A percentile compares a stretch with the other conserved stretches of the same genome.
phyloP scores from a whole-genome alignment of 768 basidiomycete species.

The Russula lepida region DNA sequence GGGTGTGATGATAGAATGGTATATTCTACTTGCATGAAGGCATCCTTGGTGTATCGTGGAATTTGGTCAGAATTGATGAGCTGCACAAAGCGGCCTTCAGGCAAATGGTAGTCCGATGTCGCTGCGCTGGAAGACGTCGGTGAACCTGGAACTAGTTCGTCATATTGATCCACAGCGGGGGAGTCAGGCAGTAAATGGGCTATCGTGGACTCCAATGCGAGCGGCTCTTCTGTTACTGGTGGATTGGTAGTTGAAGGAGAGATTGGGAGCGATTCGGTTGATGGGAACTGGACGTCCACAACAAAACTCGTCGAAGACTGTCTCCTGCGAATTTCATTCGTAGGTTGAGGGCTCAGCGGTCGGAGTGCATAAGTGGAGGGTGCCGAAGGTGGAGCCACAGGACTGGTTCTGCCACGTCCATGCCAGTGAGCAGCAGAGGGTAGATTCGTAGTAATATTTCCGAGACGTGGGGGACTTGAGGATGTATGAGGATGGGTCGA shows the following conservation, averaged over 20 bases:
- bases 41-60: slow-evolving; percentile 6
- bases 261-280: not conserved
- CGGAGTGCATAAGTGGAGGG: not conserved
- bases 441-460: not conserved
- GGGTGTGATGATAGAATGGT: too few species aligned
- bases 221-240: not conserved
- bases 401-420: not conserved
- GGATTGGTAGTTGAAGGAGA: not conserved
- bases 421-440: not conserved
- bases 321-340: not conserved
- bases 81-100: slow-evolving; percentile 2
- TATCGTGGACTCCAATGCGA: not conserved
- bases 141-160: not conserved
- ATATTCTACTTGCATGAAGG: not conserved
- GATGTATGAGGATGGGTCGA: not conserved
- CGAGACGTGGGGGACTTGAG: not conserved
- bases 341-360: not conserved
- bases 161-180: not conserved
- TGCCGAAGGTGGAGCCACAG: not conserved
- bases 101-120: not conserved
- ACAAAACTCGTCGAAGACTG: slow-evolving; percentile 1
- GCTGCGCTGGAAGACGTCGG: not conserved
- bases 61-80: slow-evolving; percentile 8
- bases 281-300: slow-evolving; percentile 1
- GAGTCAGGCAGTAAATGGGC: not conserved